Conservation (phyloP, 1,284 basidiomycete genomes). For the Microstroma glucosiphilum region DNA sequence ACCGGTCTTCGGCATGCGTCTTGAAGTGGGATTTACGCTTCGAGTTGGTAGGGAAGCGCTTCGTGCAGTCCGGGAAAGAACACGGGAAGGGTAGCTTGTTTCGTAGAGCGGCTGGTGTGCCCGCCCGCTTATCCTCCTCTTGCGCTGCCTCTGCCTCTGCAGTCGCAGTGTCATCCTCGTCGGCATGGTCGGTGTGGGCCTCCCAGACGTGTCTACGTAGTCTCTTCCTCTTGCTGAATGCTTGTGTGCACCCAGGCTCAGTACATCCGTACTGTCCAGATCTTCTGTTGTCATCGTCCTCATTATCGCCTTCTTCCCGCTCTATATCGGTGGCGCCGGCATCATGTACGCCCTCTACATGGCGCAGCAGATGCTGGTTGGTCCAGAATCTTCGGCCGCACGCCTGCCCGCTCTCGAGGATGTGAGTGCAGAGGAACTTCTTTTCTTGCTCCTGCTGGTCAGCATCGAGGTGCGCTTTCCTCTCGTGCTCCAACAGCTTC, state of each 20-base stretch:
- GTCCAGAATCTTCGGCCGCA: neutral
- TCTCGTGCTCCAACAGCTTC: neutral
- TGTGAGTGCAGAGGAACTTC: neutral
- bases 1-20: neutral
- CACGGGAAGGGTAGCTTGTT: slow-evolving; percentile 21
- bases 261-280: slow-evolving; percentile 21
- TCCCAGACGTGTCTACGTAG: slow-evolving; percentile 28
- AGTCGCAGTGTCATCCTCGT: neutral
- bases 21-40: slow-evolving; percentile 1
- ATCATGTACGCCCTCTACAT: neutral
- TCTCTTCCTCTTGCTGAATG: slow-evolving; percentile 31
- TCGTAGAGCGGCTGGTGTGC: too few species aligned
- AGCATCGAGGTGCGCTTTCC: neutral
- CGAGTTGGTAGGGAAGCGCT: slow-evolving; percentile 17
- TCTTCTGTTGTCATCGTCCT: neutral
- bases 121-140: too few species aligned
- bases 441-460: neutral
- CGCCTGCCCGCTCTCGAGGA: too few species aligned
- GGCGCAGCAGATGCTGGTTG: neutral
- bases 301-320: neutral
- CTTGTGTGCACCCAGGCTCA: slow-evolving; percentile 18
- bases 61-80: slow-evolving; percentile 21
- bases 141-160: too few species aligned
- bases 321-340: neutral
- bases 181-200: slow-evolving; percentile 19